Conservation (phyloP, 1,284 basidiomycete species). For the Sparassis latifolia region DNA sequence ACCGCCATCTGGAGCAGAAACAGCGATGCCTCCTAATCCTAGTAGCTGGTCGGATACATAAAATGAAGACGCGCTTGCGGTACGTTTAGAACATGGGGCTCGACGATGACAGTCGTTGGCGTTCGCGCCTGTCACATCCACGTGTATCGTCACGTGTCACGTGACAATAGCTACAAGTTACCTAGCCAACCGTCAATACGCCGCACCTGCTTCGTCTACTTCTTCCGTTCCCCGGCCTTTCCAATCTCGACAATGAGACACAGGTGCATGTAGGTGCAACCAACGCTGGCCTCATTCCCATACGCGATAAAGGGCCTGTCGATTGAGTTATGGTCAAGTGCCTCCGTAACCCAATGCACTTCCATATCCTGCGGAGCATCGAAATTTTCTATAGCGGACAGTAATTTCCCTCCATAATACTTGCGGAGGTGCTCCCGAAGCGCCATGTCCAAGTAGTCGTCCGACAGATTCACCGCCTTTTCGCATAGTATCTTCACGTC, state of each 20-base stretch:
- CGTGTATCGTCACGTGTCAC: too few species aligned
- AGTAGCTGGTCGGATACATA: too few species aligned
- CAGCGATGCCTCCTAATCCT: too few species aligned
- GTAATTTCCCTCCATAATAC: not conserved
- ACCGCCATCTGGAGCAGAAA: too few species aligned
- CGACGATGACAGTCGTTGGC: too few species aligned
- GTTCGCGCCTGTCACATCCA: too few species aligned
- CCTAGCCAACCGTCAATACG: too few species aligned
- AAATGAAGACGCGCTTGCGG: too few species aligned
- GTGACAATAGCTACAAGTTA: too few species aligned
- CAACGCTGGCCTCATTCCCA: not conserved
- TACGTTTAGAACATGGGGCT: too few species aligned
- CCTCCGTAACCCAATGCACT: constrained; percentile 13
- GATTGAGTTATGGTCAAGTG: not conserved
- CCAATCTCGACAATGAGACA: constrained; percentile 2
- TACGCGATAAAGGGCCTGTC: constrained; percentile 3
- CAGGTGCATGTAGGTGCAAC: not conserved
- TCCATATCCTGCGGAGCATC: not conserved
- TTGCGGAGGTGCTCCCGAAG: not conserved
- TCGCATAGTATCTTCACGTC: too few species aligned
- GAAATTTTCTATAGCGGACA: not conserved
- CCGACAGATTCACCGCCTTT: not conserved
- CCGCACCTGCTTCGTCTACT: too few species aligned
- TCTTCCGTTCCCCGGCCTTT: not conserved
- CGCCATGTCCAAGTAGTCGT: not conserved